phyloP scores from a whole-genome alignment of 2,329 filamentous ascomycete species.

The Pseudocercospora ulei region DNA sequence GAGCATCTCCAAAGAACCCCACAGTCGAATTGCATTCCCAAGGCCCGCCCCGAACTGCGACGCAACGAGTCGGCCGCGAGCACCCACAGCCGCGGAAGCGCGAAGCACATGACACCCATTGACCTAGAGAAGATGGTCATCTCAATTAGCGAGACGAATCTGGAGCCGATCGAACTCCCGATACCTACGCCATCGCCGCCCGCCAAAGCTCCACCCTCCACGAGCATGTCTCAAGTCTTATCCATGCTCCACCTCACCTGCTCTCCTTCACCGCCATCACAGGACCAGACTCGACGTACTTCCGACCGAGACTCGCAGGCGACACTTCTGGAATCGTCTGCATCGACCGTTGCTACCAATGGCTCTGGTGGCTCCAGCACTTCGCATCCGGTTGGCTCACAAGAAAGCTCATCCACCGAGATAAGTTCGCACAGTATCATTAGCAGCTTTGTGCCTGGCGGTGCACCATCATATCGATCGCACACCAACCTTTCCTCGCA shows the following conservation, averaged over 20 bases:
- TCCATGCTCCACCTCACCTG: conserved; percentile 28
- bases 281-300: conserved; percentile 22
- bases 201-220: conserved; percentile 18
- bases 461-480: conserved; percentile 58
- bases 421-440: conserved; percentile 61
- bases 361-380: conserved; percentile 35
- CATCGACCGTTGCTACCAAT: conserved; percentile 46
- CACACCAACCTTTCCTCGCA: conserved; percentile 49
- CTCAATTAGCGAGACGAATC: conserved; percentile 75
- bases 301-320: conserved; percentile 17
- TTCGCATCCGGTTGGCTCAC: conserved; percentile 39
- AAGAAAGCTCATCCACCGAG: conserved; percentile 56
- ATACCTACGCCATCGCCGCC: conserved; percentile 22
- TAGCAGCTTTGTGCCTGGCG: conserved; percentile 73
- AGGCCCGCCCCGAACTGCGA: conserved; percentile 55
- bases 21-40: conserved; percentile 38
- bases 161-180: conserved; percentile 48
- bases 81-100: conserved; percentile 57
- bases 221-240: conserved; percentile 31
- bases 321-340: conserved; percentile 46
- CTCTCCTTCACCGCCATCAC: conserved; percentile 35
- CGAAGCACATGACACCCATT: conserved; percentile 84
- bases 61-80: conserved; percentile 58
- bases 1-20: conserved; percentile 40
- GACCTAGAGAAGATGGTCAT: conserved; percentile 90